A percentile compares a stretch with the other conserved stretches of the same genome.
Conservation (phyloP, 2,329 filamentous ascomycete species). For the Penicillium fuscoglaucum region DNA sequence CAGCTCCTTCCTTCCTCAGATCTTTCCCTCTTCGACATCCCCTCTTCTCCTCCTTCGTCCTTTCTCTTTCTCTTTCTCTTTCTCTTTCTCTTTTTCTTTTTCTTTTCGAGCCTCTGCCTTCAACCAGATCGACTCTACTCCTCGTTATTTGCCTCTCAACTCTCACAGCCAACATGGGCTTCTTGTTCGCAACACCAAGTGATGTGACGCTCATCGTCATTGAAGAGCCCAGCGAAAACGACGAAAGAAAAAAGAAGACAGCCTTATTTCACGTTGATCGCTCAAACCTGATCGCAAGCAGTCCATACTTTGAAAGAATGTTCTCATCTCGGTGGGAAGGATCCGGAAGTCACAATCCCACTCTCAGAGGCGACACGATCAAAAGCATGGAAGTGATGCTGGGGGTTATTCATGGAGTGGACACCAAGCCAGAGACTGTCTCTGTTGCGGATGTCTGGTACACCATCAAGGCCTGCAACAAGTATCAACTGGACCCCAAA, state of each 20-base stretch:
- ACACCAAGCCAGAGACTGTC: background rate
- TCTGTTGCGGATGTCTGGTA: background rate
- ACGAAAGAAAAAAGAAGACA: background rate
- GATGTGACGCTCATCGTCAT: background rate
- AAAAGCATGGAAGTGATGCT: background rate
- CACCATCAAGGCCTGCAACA: background rate
- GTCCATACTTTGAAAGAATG: background rate
- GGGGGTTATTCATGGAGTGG: background rate
- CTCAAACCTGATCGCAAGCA: background rate
- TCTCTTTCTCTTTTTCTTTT: too few relatives aligned
- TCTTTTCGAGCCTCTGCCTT: too few relatives aligned
- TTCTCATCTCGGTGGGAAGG: background rate
- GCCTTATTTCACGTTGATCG: background rate
- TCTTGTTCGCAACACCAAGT: background rate
- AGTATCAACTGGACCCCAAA: background rate
- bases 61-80: too few relatives aligned
- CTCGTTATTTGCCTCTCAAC: background rate
- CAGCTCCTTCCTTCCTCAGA: background rate
- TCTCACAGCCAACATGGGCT: background rate
- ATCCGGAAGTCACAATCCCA: background rate
- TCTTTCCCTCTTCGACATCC: background rate
- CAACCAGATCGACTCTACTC: background rate
- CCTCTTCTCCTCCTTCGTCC: background rate
- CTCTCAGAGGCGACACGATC: background rate
- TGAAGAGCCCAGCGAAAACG: background rate